A percentile compares a stretch with the other conserved stretches of the same genome.
Evolutionary conservation across 2,329 filamentous ascomycete genomes (phyloP).

Genomic region (Fusarium buxicola): DNA sequence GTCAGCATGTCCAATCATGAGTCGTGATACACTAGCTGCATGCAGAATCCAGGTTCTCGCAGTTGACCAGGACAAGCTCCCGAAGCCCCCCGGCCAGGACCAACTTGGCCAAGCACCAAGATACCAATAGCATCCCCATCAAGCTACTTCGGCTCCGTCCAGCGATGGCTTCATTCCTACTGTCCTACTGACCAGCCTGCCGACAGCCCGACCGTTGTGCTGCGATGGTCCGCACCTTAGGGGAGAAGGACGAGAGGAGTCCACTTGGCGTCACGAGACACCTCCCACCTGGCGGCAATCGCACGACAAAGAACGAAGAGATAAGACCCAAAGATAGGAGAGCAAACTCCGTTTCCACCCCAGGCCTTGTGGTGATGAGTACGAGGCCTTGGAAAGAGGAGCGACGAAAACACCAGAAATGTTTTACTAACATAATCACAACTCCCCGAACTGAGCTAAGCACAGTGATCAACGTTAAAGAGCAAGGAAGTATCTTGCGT

Average conservation of each 20-base stretch:
- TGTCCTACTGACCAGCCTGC: slow-evolving; percentile 32
- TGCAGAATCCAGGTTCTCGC: slow-evolving; percentile 36
- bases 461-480: neutral
- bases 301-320: slow-evolving; percentile 1
- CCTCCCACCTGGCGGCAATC: slow-evolving; percentile 6
- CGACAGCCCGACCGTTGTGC: slow-evolving; percentile 30
- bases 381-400: neutral
- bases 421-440: slow-evolving; percentile 5
- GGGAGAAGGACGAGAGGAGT: neutral
- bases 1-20: slow-evolving; percentile 39
- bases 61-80: slow-evolving; percentile 15
- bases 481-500: too few relatives aligned
- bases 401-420: slow-evolving; percentile 17
- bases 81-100: slow-evolving; percentile 15
- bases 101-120: neutral
- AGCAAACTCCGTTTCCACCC: neutral
- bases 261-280: slow-evolving; percentile 31
- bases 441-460: slow-evolving; percentile 12
- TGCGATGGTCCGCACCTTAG: slow-evolving; percentile 31
- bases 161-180: slow-evolving; percentile 24
- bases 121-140: slow-evolving; percentile 18
- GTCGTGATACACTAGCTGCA: slow-evolving; percentile 30
- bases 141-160: slow-evolving; percentile 11
- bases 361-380: neutral
- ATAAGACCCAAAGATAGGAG: slow-evolving; percentile 1